phyloP scores from a whole-genome alignment of 1,139 yeast species.

The Petasospora fabianii region DNA sequence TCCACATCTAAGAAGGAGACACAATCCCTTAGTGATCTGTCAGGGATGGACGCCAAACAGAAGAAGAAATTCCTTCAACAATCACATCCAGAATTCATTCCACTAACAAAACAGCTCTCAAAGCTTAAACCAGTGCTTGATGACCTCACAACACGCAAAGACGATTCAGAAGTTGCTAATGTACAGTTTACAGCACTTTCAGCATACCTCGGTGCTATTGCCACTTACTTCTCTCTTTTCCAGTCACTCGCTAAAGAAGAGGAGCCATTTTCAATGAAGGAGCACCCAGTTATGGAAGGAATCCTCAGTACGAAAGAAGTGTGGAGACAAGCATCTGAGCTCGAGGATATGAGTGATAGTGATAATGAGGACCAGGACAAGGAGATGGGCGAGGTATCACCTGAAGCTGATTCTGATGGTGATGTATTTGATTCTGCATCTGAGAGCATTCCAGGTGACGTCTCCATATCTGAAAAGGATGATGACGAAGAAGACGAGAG shows the following conservation, averaged over 20 bases:
- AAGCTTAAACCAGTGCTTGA: constrained; percentile 44
- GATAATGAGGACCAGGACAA: constrained; percentile 24
- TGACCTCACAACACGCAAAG: constrained; percentile 27
- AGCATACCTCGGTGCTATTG: constrained; percentile 39
- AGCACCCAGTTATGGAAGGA: constrained; percentile 84
- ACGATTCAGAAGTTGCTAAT: constrained; percentile 35
- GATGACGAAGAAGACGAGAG: constrained; percentile 25
- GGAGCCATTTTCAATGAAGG: constrained; percentile 70
- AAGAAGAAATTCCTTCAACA: constrained; percentile 47
- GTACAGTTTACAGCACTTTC: constrained; percentile 67
- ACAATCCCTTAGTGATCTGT: constrained; percentile 28
- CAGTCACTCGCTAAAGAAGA: constrained; percentile 47
- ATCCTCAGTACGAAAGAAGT: constrained; percentile 77
- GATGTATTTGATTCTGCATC: constrained; percentile 28
- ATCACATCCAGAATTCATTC: constrained; percentile 82
- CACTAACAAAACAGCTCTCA: constrained; percentile 64
- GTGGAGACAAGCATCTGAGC: constrained; percentile 76
- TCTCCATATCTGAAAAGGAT: constrained; percentile 15
- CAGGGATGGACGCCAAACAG: constrained; percentile 37
- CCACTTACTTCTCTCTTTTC: constrained; percentile 24
- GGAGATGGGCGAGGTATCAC: constrained; percentile 22
- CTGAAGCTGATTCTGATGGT: constrained; percentile 27
- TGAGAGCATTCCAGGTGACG: constrained; percentile 16
- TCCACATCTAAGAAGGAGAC: constrained; percentile 29
- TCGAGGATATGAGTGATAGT: constrained; percentile 33